Conservation (phyloP, 2,329 filamentous ascomycete species). For the Neofusicoccum umdonicola region DNA sequence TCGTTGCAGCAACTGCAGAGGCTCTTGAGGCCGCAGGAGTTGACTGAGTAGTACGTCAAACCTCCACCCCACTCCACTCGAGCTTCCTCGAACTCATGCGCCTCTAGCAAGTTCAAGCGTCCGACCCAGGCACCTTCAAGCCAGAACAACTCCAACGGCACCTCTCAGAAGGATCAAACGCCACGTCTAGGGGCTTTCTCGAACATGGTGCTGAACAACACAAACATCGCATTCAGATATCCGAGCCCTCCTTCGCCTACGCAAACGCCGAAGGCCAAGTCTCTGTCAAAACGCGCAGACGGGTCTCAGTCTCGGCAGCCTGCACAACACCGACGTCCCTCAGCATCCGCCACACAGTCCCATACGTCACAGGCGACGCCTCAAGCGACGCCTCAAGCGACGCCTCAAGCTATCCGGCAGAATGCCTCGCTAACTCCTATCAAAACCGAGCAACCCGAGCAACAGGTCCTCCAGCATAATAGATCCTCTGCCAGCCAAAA, state of each 20-base stretch:
- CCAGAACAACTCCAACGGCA: not conserved
- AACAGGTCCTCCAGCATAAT: not conserved
- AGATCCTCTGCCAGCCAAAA: not conserved
- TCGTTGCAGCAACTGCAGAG: constrained; percentile 72
- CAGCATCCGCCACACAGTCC: not conserved
- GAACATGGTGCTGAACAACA: constrained; percentile 50
- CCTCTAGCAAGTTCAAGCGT: constrained; percentile 22
- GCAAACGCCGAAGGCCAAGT: not conserved
- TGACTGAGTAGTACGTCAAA: constrained; percentile 64
- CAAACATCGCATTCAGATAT: constrained; percentile 38
- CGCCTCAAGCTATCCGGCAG: not conserved
- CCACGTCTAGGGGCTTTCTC: constrained; percentile 52
- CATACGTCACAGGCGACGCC: not conserved
- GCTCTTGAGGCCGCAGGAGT: constrained; percentile 68
- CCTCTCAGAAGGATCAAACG: not conserved
- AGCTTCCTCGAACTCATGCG: not conserved
- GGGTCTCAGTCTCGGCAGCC: not conserved
- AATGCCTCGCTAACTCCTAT: not conserved
- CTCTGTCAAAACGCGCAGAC: not conserved
- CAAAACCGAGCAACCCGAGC: not conserved
- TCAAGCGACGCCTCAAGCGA: not conserved
- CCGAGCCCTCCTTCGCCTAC: constrained; percentile 2
- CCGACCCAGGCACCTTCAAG: constrained; percentile 30
- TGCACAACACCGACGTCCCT: not conserved
- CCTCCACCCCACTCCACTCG: not conserved